These are phyloP conservation scores for Suillus hirtellus DNA, from an alignment of 768 basidiomycete genomes.

Conservation along the genomic window DNA sequence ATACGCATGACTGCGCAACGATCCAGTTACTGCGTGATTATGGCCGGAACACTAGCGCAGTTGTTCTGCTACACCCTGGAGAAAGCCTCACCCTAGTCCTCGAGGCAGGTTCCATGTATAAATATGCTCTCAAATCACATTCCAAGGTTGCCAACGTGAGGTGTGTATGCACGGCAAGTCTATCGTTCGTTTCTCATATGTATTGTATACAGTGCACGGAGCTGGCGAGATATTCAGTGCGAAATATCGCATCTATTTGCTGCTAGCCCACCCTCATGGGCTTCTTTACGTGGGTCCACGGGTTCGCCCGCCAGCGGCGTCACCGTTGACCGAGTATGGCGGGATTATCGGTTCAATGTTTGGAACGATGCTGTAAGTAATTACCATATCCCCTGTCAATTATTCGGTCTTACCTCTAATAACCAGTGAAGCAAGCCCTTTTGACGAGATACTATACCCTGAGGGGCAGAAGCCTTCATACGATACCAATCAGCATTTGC, in stretches of 20 bases:
- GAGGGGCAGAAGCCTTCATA: slow-evolving; percentile 25
- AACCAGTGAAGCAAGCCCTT: slow-evolving; percentile 22
- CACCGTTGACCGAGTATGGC: slow-evolving; percentile 66
- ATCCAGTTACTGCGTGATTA: slow-evolving; percentile 68
- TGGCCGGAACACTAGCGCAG: slow-evolving; percentile 51
- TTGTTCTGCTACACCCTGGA: slow-evolving; percentile 58
- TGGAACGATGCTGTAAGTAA: slow-evolving; percentile 52
- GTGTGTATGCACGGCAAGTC: slow-evolving; percentile 38
- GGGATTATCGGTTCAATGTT: slow-evolving; percentile 63
- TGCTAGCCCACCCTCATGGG: slow-evolving; percentile 32
- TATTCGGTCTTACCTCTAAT: slow-evolving; percentile 10
- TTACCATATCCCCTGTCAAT: slow-evolving; percentile 3
- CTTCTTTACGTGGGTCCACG: slow-evolving; percentile 33
- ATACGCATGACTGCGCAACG: slow-evolving; percentile 62
- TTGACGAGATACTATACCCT: slow-evolving; percentile 24
- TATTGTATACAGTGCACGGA: slow-evolving; percentile 47
- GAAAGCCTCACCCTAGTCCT: slow-evolving; percentile 68
- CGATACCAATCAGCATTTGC: slow-evolving; percentile 22
- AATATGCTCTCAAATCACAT: slow-evolving; percentile 65
- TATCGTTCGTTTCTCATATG: slow-evolving; percentile 9
- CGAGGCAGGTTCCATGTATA: slow-evolving; percentile 67
- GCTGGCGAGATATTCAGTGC: slow-evolving; percentile 67
- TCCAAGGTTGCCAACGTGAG: slow-evolving; percentile 70
- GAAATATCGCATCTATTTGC: slow-evolving; percentile 62
- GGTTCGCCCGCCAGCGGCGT: slow-evolving; percentile 50